Evolutionary conservation across 2,329 filamentous ascomycete genomes (phyloP).

Genomic region (Aspergillus phoenicis): DNA sequence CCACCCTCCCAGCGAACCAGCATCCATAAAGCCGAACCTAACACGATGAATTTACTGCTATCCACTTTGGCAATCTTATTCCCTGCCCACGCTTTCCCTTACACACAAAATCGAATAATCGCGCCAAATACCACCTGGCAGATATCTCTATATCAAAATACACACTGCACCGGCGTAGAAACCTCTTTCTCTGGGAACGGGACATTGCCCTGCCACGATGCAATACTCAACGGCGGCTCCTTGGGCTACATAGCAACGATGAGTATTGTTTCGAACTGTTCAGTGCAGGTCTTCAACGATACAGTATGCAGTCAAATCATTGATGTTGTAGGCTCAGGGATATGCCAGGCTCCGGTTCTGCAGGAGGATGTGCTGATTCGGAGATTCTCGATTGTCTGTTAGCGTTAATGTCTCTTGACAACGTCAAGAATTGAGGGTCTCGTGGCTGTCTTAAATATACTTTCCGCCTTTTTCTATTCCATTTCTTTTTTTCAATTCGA

Average conservation of each 20-base stretch:
- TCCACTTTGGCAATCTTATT: background rate
- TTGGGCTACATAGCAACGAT: conserved; percentile 14
- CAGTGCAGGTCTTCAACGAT: conserved; percentile 11
- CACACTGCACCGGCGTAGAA: conserved; percentile 15
- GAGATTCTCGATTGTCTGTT: conserved; percentile 8
- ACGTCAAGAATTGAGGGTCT: background rate
- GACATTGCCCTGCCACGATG: conserved; percentile 7
- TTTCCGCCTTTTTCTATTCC: too few species aligned
- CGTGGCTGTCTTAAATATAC: too few species aligned
- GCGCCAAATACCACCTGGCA: conserved; percentile 13
- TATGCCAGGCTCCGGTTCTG: background rate
- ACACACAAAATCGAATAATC: background rate
- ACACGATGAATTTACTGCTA: background rate
- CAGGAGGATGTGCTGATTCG: conserved; percentile 1
- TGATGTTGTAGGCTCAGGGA: background rate
- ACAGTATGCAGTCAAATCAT: conserved; percentile 1
- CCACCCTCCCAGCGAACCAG: background rate
- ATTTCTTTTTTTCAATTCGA: too few species aligned
- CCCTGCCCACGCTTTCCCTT: background rate
- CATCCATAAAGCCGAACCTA: too few species aligned
- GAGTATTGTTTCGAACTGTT: background rate
- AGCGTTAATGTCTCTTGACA: background rate
- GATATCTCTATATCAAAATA: conserved; percentile 17
- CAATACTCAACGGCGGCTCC: conserved; percentile 18
- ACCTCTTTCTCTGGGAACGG: conserved; percentile 15